Base-by-base conservation (phyloP, 805 yeast genomes). In the Saccharomycopsis microspora region DNA sequence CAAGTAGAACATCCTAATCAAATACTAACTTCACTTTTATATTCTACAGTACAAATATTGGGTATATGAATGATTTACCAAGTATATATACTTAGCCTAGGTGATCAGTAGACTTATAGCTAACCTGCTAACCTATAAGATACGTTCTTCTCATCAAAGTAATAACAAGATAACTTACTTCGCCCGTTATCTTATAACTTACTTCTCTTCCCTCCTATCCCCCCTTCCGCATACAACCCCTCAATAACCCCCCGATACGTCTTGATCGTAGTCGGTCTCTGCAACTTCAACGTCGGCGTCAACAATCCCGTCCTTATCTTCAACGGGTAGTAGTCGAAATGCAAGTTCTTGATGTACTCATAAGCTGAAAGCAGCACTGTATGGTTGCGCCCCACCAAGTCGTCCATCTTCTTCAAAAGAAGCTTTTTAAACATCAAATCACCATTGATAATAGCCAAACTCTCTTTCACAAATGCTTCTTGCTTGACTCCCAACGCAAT, bases 211-310 rank as follows among this genome's bases (percentile, higher is more conserved):
- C 19, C 19, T 2, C 19, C 19, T 19, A 19, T 19, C 19, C 34
- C 29, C 8, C 44, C 44, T 54, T 78, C 80, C 43, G 58, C 58
- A 54, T 79, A 78, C 64, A 78, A 58, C 5, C 50, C 54, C 19
- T 66, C 66, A 39, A 79, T 62, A 31, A 64, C 66, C 8, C 57
- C 54, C 39, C 62, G 58, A 56, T 71, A 77, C 35, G 61, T 64
- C 56, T 68, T 67, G 39, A 68, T 68, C 0, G 80, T 78, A 31
- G 66, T 64, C 1, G 70, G 63, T 49, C 85, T 65, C 60, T 75
- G 75, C 46, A 76, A 62, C 60, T 77, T 76, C 53, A 76, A 57
- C 4, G 89, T 82, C 38, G 89, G 89, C 2, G 90, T 82, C 39
- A 82, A 61, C 2, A 76, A 72, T 43, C 78, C 80, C 48, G 76